Conservation (phyloP, 306 rosid species). For the Prunus mume region DNA sequence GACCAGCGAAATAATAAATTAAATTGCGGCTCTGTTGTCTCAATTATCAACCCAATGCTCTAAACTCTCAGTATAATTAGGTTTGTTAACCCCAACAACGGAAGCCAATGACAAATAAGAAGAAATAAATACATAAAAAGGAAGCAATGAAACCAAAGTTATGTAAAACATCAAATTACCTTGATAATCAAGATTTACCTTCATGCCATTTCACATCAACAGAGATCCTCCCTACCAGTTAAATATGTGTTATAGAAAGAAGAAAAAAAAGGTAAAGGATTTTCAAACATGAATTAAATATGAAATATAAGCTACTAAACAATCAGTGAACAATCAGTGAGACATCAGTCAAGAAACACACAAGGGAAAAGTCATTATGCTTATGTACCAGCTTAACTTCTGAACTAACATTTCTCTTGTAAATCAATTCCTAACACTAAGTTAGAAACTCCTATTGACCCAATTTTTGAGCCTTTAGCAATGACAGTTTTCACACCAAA, state of each 20-base stretch:
- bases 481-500: not conserved
- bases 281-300: not conserved
- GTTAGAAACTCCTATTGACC: not conserved
- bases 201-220: slow-evolving; percentile 28
- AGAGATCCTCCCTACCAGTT: slow-evolving; percentile 14
- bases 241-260: slow-evolving; percentile 6
- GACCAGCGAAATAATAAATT: not conserved
- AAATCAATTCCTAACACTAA: not conserved
- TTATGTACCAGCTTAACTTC: not conserved
- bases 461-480: not conserved
- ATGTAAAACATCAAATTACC: slow-evolving; percentile 16
- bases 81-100: not conserved
- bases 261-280: not conserved
- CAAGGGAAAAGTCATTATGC: not conserved
- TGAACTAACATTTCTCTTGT: not conserved
- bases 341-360: not conserved
- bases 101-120: not conserved
- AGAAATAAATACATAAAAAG: not conserved
- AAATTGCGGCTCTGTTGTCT: not conserved
- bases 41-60: too few relatives aligned
- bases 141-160: not conserved
- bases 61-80: not conserved
- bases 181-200: slow-evolving; percentile 27
- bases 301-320: not conserved
- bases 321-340: not conserved